Base-by-base conservation (phyloP, 208 protist species). In the Giardia muris region DNA sequence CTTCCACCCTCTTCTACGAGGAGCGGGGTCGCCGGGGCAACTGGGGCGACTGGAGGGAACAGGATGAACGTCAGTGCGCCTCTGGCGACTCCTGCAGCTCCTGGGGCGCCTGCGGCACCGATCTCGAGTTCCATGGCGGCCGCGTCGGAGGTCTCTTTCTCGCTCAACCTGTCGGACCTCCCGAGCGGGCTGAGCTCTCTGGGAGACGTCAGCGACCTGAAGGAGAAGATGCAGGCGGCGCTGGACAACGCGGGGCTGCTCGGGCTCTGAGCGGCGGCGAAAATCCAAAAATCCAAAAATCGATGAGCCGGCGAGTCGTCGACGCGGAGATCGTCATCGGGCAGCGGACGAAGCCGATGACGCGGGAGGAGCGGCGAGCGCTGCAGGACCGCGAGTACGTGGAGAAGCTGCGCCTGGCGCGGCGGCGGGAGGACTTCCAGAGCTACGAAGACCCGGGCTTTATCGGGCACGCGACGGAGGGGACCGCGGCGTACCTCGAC, bases 221-320 rank as follows among this genome's bases (percentile, higher is more conserved):
- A 30, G 10, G 57, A 39, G 19, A 76, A 76, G 57, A 39, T 76
- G 30, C 57, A 76, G 30, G 57, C 10, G 10, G 30, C 30, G 19
- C 57, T 76, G 30, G 19, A 30, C 57, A 30, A 76, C 57, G 57
- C 57, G 19, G 10, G 30, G 19, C 57, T 10, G 57, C 57, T 39
- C 57, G 19, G 57, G 30, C 10, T 39, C 57, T 39, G 57, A 30
- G 19, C 57, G 10, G 30, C 30, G 30, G 30, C 30, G 30, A 76
- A 76, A 89, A 89, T 89, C 42, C 86, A 89, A 46, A 89, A 19
- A 46, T 46, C 19, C 19, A 89, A 46, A 46, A 89, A 46, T 89
- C 45, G 45, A 89, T 89, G 86, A 46, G 22, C 22, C 86, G 86
- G 4, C 4, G 42, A 4, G 3, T 89, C 42, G 4, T 44, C 19